These are phyloP conservation scores for Venturia nashicola DNA, from an alignment of 2,329 filamentous ascomycete genomes.

Conservation along the genomic window DNA sequence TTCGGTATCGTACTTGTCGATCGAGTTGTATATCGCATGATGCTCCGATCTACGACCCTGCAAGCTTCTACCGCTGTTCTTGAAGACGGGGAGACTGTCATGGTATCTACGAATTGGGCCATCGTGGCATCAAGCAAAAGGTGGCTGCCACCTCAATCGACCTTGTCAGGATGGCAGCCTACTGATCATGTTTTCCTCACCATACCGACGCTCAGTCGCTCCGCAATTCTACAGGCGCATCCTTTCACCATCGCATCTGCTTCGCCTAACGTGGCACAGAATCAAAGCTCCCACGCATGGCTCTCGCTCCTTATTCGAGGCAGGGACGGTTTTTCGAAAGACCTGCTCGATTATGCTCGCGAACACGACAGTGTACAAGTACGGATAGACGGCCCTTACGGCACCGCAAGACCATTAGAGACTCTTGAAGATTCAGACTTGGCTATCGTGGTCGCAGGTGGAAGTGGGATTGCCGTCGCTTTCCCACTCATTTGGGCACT, in stretches of 20 bases:
- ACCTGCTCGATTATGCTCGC: slow-evolving; percentile 39
- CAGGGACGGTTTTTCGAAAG: slow-evolving; percentile 46
- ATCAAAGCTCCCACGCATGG: slow-evolving; percentile 18
- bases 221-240: slow-evolving; percentile 47
- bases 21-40: slow-evolving; percentile 43
- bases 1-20: slow-evolving; percentile 47
- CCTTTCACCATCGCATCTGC: slow-evolving; percentile 56
- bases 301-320: slow-evolving; percentile 48
- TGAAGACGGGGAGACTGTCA: slow-evolving; percentile 44
- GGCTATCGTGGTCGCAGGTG: slow-evolving; percentile 47
- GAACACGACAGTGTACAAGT: slow-evolving; percentile 22
- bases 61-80: slow-evolving; percentile 40
- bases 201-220: slow-evolving; percentile 40
- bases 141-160: not conserved
- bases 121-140: slow-evolving; percentile 11
- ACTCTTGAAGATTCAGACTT: slow-evolving; percentile 38
- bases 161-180: slow-evolving; percentile 35
- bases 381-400: slow-evolving; percentile 53
- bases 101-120: slow-evolving; percentile 35
- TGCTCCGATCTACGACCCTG: slow-evolving; percentile 37
- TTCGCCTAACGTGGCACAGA: slow-evolving; percentile 27
- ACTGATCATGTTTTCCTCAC: slow-evolving; percentile 54
- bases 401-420: slow-evolving; percentile 42
- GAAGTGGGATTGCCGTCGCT: slow-evolving; percentile 52
- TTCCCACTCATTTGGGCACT: slow-evolving; percentile 49